These are phyloP conservation scores for Arachis stenosperma DNA, from an alignment of 306 rosid genomes.

Conservation along the genomic window DNA sequence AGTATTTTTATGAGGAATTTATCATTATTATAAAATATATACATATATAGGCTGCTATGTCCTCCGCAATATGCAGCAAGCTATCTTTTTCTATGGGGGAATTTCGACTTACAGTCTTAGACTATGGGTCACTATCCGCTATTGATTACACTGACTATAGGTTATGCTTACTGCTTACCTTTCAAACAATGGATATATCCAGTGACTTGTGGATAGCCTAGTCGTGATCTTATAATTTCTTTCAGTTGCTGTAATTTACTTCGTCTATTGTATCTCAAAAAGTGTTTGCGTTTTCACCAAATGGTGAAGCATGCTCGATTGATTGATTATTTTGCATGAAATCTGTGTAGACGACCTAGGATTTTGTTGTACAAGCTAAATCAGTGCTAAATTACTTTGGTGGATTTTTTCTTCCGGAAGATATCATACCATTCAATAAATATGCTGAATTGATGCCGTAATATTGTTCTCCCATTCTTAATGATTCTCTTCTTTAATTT, in stretches of 20 bases:
- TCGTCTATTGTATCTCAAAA: neutral
- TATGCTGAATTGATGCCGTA: neutral
- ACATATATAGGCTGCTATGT: too few species aligned
- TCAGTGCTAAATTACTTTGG: too few species aligned
- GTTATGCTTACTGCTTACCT: neutral
- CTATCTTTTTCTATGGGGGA: too few species aligned
- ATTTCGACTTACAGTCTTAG: too few species aligned
- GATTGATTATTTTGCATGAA: slow-evolving; percentile 11
- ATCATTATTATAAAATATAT: too few species aligned
- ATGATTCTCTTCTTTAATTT: too few species aligned
- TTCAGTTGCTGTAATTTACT: neutral
- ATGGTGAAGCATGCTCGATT: slow-evolving; percentile 10
- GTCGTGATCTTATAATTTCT: neutral
- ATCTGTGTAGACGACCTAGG: neutral
- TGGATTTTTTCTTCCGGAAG: neutral
- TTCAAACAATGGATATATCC: slow-evolving; percentile 5
- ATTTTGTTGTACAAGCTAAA: too few species aligned
- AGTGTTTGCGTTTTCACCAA: slow-evolving; percentile 24
- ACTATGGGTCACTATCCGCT: too few species aligned
- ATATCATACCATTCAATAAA: slow-evolving; percentile 1
- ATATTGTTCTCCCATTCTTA: too few species aligned
- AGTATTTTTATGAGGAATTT: too few species aligned
- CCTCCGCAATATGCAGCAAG: too few species aligned
- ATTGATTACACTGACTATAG: neutral
- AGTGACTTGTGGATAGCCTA: slow-evolving; percentile 10